Base-by-base conservation (phyloP, 2,329 filamentous ascomycete species). In the Aspergillus japonicus region DNA sequence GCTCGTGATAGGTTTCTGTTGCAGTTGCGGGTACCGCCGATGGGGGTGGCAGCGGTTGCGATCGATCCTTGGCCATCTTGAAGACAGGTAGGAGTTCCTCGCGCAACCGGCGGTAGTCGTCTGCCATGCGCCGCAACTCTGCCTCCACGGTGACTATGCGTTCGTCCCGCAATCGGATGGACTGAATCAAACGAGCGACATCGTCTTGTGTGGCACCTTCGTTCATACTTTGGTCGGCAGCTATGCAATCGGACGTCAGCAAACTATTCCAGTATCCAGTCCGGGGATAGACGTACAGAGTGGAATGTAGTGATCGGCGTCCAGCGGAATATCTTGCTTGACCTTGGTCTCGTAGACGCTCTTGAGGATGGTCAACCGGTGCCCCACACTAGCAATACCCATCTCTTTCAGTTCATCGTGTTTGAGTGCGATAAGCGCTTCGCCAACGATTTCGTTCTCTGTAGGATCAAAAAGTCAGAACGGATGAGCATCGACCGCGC, bases 291-390 rank as follows among this genome's bases (percentile, higher is more conserved):
- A 81, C 90, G 69, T 88, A 96, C 93, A 95, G 54, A 95, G 82
- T 42, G 95, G 95, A 54, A 97, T 85, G 74, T 97, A 99, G 75
- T 98, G 91, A 70, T 97, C 94, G 62, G 89, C 88, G 72, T 98
- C 94, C 68, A 97, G 85, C 16, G 91, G 89, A 61, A 98, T 86
- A 69, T 96, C 92, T 72, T 97, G 93, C 65, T 92, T 92, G 75
- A 94, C 89, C 80, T 99, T 99, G 71, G 95, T 89, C 72, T 98
- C 93, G 78, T 97, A 98, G 57, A 98, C 92, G 69, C 88, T 93
- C 80, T 97, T 98, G 60, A 99, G 83, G 59, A 99, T 96, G 23
- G 92, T 96, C 69, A 99, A 82, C 61, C 95, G 89, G 79, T 99
- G 95, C 47, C 95, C 95, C 51, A 97, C 92, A 78, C 94, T 98